A percentile compares a stretch with the other conserved stretches of the same genome.
Conservation (phyloP, 2,329 filamentous ascomycete species). For the Raffaelea albimanens region DNA sequence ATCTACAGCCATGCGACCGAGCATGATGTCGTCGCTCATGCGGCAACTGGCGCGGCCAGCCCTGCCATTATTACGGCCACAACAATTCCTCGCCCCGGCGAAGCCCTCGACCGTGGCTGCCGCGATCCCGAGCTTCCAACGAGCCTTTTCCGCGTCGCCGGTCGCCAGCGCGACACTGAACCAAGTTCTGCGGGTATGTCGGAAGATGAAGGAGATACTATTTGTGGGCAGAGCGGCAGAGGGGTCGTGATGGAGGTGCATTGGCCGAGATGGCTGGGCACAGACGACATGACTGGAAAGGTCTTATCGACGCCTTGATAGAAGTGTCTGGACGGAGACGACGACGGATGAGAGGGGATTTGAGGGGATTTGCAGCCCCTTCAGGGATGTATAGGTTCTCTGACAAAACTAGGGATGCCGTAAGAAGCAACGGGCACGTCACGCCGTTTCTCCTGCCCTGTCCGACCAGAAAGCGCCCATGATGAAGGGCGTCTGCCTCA, state of each 20-base stretch:
- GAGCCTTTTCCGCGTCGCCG: slow-evolving; percentile 32
- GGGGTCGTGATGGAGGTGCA: no score
- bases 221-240: no score
- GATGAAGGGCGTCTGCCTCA: slow-evolving; percentile 92
- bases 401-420: slow-evolving; percentile 54
- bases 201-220: no score
- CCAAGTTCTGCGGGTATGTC: slow-evolving; percentile 53
- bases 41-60: slow-evolving; percentile 23
- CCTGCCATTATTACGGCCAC: slow-evolving; percentile 18
- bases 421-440: slow-evolving; percentile 68
- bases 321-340: no score
- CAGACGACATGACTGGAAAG: no score
- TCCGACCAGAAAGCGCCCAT: slow-evolving; percentile 58
- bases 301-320: no score
- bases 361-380: no score
- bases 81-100: slow-evolving; percentile 9
- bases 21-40: slow-evolving; percentile 26
- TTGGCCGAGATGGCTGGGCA: no score
- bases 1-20: slow-evolving; percentile 7
- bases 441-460: slow-evolving; percentile 81
- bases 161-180: slow-evolving; percentile 55
- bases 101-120: slow-evolving; percentile 10
- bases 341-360: no score
- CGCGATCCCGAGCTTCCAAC: slow-evolving; percentile 5
- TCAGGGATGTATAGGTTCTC: neutral